A percentile compares a stretch with the other conserved stretches of the same genome.
phyloP scores from a whole-genome alignment of 179 eudicot species.

The Patellifolia procumbens region DNA sequence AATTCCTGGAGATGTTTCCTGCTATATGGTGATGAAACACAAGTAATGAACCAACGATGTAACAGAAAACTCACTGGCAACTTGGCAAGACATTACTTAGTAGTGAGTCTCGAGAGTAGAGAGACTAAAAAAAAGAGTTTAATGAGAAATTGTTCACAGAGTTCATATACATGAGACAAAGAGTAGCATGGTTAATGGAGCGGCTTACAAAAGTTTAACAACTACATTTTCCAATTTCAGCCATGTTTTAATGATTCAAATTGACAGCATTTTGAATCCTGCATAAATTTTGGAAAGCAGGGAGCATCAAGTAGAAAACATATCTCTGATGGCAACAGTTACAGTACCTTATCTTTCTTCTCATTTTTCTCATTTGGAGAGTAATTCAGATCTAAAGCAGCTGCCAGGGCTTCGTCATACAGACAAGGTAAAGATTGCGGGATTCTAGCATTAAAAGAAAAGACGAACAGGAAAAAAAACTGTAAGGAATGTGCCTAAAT shows the following conservation, averaged over 20 bases:
- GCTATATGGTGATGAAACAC: conserved; percentile 20
- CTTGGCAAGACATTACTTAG: neutral
- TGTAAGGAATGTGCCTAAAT: neutral
- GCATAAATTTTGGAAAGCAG: neutral
- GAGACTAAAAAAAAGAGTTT: too few species aligned
- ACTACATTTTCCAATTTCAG: neutral
- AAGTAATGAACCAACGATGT: conserved; percentile 10
- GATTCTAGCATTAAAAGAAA: conserved; percentile 44
- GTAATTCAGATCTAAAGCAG: conserved; percentile 60
- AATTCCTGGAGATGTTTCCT: conserved; percentile 56
- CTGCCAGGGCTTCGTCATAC: conserved; percentile 84
- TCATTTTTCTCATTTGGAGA: conserved; percentile 52
- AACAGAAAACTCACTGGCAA: conserved; percentile 6
- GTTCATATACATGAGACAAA: neutral
- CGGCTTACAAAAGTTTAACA: neutral
- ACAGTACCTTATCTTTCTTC: conserved; percentile 59
- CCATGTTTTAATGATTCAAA: conserved; percentile 1
- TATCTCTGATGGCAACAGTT: conserved; percentile 6
- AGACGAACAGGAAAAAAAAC: neutral
- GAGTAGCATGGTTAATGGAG: neutral
- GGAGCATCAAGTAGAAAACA: neutral
- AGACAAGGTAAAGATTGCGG: conserved; percentile 72
- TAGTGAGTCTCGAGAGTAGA: neutral
- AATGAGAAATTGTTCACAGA: neutral
- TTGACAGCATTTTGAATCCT: neutral